Conservation (phyloP, 306 rosid genomes). For the Herpetospermum pedunculosum region DNA sequence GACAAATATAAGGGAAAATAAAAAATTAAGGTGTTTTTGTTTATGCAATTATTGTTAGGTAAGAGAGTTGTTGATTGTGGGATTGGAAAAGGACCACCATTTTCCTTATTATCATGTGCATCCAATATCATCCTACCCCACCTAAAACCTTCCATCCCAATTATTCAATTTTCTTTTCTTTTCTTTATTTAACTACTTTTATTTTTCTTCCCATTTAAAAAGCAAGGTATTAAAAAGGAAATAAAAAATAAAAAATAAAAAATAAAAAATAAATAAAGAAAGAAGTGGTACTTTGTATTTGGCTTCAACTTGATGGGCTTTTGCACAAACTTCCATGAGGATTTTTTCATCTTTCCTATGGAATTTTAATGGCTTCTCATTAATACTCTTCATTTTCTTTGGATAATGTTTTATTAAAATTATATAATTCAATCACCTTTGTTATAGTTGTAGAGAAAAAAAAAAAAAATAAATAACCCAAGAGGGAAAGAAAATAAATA, state of each 20-base stretch:
- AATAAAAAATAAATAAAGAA: neutral
- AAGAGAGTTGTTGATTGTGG: neutral
- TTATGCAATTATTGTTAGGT: constrained; percentile 1
- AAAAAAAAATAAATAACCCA: too few relatives aligned
- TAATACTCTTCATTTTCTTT: neutral
- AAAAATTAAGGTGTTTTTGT: neutral
- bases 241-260: too few relatives aligned
- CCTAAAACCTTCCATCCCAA: neutral
- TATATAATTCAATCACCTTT: too few relatives aligned
- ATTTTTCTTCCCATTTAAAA: neutral
- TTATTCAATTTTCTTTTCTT: neutral
- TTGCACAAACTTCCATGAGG: neutral
- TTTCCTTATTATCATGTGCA: neutral
- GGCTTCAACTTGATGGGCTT: neutral
- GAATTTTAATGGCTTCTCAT: neutral
- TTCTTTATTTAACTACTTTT: neutral
- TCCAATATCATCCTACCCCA: neutral
- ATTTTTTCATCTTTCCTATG: neutral
- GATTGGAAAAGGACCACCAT: neutral
- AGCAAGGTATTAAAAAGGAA: too few relatives aligned
- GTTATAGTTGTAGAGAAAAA: too few relatives aligned
- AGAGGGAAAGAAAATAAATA: too few relatives aligned
- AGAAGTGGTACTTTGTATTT: neutral
- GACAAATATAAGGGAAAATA: neutral
- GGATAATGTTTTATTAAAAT: neutral